phyloP scores from a whole-genome alignment of 2,329 filamentous ascomycete species.

The Byssoonygena ceratinophila region DNA sequence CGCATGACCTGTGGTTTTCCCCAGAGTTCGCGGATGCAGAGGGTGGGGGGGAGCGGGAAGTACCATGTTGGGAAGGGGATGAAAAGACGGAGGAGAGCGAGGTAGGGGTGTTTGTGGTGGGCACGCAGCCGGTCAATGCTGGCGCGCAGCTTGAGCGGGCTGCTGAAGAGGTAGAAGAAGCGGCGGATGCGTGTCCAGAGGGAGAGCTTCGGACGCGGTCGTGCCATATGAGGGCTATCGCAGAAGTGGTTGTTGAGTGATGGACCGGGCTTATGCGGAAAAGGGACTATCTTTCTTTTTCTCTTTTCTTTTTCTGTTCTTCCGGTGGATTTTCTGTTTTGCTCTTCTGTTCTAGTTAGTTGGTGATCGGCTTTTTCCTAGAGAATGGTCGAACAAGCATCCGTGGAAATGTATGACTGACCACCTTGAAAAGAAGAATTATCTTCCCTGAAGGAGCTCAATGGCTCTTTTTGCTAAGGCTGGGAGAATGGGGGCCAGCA shows the following conservation, averaged over 20 bases:
- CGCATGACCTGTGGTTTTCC: slow-evolving; percentile 13
- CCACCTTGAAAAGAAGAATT: too few relatives aligned
- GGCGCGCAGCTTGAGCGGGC: slow-evolving; percentile 14
- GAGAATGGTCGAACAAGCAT: too few relatives aligned
- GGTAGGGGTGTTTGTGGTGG: slow-evolving; percentile 15
- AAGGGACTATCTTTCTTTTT: too few relatives aligned
- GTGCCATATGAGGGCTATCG: slow-evolving; percentile 6
- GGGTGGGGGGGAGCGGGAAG: slow-evolving; percentile 19
- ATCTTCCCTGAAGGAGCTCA: neutral
- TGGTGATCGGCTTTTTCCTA: too few relatives aligned
- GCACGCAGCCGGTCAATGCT: slow-evolving; percentile 16
- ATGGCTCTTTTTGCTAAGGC: too few relatives aligned
- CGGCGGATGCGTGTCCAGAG: slow-evolving; percentile 10
- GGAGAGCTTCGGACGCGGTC: slow-evolving; percentile 10
- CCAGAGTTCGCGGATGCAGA: slow-evolving; percentile 12
- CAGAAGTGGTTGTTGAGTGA: neutral
- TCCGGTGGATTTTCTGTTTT: too few relatives aligned
- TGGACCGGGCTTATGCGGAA: neutral
- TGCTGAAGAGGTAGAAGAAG: slow-evolving; percentile 11
- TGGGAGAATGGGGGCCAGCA: too few relatives aligned
- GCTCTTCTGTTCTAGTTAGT: neutral
- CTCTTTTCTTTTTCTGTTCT: too few relatives aligned
- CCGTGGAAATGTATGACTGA: too few relatives aligned
- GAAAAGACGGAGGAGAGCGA: slow-evolving; percentile 19
- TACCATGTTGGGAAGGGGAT: slow-evolving; percentile 19